These are phyloP conservation scores for Podospora pseudoanserina DNA, from an alignment of 495 filamentous ascomycete genomes.

Conservation along the genomic window DNA sequence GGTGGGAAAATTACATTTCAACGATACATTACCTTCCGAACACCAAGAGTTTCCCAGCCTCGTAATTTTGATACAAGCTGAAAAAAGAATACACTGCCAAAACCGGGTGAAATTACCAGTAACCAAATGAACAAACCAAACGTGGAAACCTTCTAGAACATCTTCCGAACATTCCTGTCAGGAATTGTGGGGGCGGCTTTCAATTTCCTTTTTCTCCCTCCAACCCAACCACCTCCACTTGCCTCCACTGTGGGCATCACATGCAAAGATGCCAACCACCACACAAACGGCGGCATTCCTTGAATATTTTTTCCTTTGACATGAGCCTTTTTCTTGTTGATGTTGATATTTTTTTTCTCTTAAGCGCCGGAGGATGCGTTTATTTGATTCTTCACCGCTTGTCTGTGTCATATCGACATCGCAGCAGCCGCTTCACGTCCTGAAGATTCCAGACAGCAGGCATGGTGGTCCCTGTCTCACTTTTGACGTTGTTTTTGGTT, in stretches of 20 bases:
- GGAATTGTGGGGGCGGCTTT: neutral
- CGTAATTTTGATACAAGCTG: neutral
- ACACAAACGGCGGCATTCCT: neutral
- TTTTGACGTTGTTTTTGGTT: neutral
- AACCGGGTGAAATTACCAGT: neutral
- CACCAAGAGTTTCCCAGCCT: neutral
- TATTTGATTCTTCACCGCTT: neutral
- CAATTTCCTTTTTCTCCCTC: neutral
- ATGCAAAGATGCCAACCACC: neutral
- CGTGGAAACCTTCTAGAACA: neutral
- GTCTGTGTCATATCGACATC: neutral
- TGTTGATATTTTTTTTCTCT: neutral
- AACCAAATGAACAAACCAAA: neutral
- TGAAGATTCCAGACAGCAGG: neutral
- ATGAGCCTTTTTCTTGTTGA: neutral
- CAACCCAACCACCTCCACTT: neutral
- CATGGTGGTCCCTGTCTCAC: neutral
- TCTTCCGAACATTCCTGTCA: neutral
- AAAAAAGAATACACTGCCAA: neutral
- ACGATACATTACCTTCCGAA: neutral
- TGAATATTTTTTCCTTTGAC: neutral
- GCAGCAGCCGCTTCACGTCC: neutral
- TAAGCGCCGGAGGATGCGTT: neutral
- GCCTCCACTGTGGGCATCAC: neutral
- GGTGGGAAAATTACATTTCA: neutral